A percentile compares a stretch with the other conserved stretches of the same genome.
Evolutionary conservation across 2,329 filamentous ascomycete species (phyloP).

Genomic region (Aureobasidium sp.): DNA sequence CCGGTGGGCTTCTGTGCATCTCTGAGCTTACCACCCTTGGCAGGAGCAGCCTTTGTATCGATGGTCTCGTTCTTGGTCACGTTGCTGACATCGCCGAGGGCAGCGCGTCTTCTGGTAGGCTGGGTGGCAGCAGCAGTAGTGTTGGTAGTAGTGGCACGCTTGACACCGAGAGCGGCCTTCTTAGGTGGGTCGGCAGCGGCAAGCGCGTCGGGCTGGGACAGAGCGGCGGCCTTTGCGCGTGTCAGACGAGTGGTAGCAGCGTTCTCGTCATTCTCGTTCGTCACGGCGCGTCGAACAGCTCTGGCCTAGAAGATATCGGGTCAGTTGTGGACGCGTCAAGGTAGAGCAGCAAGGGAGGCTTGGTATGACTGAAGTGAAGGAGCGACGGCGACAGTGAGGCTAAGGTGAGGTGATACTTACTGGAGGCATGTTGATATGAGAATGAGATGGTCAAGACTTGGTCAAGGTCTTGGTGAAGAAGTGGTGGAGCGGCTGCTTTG

Average conservation of each 20-base stretch:
- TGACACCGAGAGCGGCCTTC: conserved; percentile 34
- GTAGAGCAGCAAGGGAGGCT: conserved; percentile 8
- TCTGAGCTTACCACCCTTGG: conserved; percentile 34
- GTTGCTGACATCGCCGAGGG: conserved; percentile 92
- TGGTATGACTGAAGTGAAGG: background rate
- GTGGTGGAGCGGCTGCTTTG: conserved; percentile 8
- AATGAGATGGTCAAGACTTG: conserved; percentile 8
- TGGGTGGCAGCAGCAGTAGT: conserved; percentile 37
- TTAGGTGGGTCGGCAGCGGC: conserved; percentile 51
- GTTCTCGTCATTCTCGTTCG: conserved; percentile 96
- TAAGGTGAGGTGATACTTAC: conserved; percentile 20
- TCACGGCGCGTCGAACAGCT: conserved; percentile 64
- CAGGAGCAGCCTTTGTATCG: conserved; percentile 59
- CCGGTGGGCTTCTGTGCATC: conserved; percentile 70
- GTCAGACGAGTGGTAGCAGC: conserved; percentile 69
- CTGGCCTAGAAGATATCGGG: conserved; percentile 48
- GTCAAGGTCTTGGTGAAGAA: conserved; percentile 1
- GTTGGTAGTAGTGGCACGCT: conserved; percentile 32
- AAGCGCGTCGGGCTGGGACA: conserved; percentile 35
- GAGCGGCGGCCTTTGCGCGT: conserved; percentile 79
- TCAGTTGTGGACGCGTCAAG: conserved; percentile 31
- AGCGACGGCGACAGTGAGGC: background rate
- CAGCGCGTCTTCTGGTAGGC: conserved; percentile 62
- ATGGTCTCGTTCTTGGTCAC: conserved; percentile 66
- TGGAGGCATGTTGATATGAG: conserved; percentile 26